phyloP scores from a whole-genome alignment of 2,329 filamentous ascomycete species.

The Epichloe amarillans region DNA sequence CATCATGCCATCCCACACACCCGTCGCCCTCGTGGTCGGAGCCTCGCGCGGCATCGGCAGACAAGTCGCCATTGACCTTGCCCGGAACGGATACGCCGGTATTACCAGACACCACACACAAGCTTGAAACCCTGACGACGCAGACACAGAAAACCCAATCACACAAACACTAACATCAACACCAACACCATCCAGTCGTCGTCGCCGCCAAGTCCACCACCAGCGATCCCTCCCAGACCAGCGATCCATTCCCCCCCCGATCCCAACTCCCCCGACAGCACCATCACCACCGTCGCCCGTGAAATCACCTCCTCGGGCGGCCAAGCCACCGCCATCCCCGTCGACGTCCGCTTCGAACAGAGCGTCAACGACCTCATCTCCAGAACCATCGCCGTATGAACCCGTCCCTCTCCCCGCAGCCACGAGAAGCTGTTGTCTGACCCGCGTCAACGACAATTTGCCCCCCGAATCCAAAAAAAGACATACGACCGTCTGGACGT shows the following conservation, averaged over 20 bases:
- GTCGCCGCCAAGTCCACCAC: slow-evolving; percentile 64
- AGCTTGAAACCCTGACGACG: neutral
- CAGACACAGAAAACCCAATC: neutral
- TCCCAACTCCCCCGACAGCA: slow-evolving; percentile 61
- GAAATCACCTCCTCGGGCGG: slow-evolving; percentile 57
- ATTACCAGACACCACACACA: slow-evolving; percentile 7
- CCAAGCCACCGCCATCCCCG: slow-evolving; percentile 49
- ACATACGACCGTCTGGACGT: slow-evolving; percentile 55
- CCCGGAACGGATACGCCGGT: slow-evolving; percentile 59
- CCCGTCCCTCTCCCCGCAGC: neutral
- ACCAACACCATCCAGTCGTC: slow-evolving; percentile 40
- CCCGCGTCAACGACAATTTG: too few species aligned
- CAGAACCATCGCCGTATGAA: slow-evolving; percentile 32
- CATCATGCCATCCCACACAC: slow-evolving; percentile 16
- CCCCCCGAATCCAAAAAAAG: slow-evolving; percentile 14
- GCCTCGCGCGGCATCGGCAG: slow-evolving; percentile 71
- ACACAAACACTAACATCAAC: neutral
- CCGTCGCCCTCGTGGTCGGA: slow-evolving; percentile 59
- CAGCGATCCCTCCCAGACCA: slow-evolving; percentile 42
- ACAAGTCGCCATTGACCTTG: slow-evolving; percentile 67
- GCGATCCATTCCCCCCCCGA: slow-evolving; percentile 58
- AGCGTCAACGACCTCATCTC: slow-evolving; percentile 48
- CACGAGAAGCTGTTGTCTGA: neutral
- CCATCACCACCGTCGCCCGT: slow-evolving; percentile 65
- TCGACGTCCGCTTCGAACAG: slow-evolving; percentile 54